These are phyloP conservation scores for Cerioporus squamosus DNA, from an alignment of 1,284 basidiomycete species.

Conservation along the genomic window DNA sequence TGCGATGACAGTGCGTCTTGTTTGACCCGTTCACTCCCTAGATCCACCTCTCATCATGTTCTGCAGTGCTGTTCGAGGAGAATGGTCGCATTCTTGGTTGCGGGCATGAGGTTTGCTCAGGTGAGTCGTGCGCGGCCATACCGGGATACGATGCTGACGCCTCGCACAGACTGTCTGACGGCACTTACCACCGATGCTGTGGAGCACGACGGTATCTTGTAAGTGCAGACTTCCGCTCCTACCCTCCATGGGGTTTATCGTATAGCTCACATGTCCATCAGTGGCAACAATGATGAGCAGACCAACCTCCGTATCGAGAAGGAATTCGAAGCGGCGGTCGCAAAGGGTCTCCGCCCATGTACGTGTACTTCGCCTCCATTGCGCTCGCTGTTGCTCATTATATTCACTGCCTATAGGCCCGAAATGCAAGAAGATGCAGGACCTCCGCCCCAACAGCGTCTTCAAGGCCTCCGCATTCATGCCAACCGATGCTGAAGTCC, in stretches of 20 bases:
- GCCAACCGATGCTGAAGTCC: constrained; percentile 43
- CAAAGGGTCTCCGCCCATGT: constrained; percentile 66
- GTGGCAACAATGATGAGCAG: constrained; percentile 57
- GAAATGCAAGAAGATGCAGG: constrained; percentile 60
- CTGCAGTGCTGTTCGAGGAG: constrained; percentile 48
- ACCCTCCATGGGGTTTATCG: neutral
- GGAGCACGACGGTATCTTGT: constrained; percentile 63
- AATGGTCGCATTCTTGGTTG: constrained; percentile 59
- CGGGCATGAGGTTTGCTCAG: constrained; percentile 65
- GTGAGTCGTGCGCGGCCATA: constrained; percentile 20
- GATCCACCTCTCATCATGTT: neutral
- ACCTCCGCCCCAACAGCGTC: constrained; percentile 48
- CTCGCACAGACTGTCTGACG: constrained; percentile 51
- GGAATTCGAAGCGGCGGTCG: constrained; percentile 55
- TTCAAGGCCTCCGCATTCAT: constrained; percentile 63
- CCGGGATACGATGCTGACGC: neutral
- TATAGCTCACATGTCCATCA: constrained; percentile 24
- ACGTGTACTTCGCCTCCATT: constrained; percentile 20
- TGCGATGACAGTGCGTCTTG: constrained; percentile 56
- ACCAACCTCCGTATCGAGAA: constrained; percentile 59
- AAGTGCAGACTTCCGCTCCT: constrained; percentile 24
- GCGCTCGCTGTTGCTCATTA: neutral
- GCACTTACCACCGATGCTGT: constrained; percentile 54
- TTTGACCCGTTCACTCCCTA: neutral
- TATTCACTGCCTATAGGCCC: constrained; percentile 44